Conservation (phyloP, 140 eudicot species). For the Artemisia princeps region DNA sequence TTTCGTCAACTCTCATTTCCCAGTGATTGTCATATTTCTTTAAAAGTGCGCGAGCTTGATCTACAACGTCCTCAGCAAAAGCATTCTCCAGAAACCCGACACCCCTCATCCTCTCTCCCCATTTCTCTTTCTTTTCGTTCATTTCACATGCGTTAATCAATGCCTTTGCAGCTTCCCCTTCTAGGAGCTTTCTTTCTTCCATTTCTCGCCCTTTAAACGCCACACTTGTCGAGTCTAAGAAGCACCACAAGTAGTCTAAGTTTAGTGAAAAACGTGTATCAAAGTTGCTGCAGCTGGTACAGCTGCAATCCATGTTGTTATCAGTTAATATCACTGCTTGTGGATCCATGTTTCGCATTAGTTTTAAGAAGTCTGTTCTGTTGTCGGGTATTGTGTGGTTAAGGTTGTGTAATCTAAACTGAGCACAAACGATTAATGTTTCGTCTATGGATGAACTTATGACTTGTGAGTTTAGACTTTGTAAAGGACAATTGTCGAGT, state of each 20-base stretch:
- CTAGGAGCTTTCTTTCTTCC: slow-evolving; percentile 68
- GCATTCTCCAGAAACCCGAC: slow-evolving; percentile 44
- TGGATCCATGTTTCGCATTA: slow-evolving; percentile 47
- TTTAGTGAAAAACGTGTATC: slow-evolving; percentile 45
- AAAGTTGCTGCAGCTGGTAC: slow-evolving; percentile 47
- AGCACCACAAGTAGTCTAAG: slow-evolving; percentile 60
- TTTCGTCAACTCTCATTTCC: slow-evolving; percentile 66
- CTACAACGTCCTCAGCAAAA: slow-evolving; percentile 56
- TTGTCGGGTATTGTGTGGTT: slow-evolving; percentile 48
- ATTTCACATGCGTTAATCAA: slow-evolving; percentile 49
- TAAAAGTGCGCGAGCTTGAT: slow-evolving; percentile 64
- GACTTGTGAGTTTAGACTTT: slow-evolving; percentile 39
- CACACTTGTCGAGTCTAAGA: slow-evolving; percentile 68
- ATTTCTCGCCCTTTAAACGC: slow-evolving; percentile 74
- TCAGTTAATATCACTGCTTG: slow-evolving; percentile 59
- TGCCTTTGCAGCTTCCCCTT: slow-evolving; percentile 67
- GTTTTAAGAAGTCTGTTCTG: slow-evolving; percentile 55
- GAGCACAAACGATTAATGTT: slow-evolving; percentile 59
- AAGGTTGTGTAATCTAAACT: slow-evolving; percentile 60
- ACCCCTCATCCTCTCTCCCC: slow-evolving; percentile 69
- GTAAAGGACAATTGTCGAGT: slow-evolving; percentile 45
- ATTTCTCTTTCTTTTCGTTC: slow-evolving; percentile 69
- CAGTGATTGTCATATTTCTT: slow-evolving; percentile 72
- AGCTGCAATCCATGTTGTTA: slow-evolving; percentile 56
- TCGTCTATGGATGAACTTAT: slow-evolving; percentile 50